A percentile compares a stretch with the other conserved stretches of the same genome.
phyloP scores from a whole-genome alignment of 169 alveolate species.

The Cryptosporidium canis region DNA sequence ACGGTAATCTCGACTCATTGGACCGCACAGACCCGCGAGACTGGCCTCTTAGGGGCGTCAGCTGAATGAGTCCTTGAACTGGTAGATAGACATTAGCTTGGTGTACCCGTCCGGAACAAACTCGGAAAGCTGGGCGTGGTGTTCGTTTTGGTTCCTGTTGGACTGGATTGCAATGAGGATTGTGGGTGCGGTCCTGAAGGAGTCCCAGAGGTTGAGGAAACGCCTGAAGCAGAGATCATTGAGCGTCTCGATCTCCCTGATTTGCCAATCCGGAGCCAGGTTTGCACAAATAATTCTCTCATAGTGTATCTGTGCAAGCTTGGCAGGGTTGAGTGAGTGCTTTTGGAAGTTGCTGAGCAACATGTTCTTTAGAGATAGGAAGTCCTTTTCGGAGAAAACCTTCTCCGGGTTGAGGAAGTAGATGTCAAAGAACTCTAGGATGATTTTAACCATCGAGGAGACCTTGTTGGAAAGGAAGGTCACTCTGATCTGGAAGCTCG shows the following conservation, averaged over 20 bases:
- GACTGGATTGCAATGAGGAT: conserved; percentile 33
- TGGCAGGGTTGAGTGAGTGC: not conserved
- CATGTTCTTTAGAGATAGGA: conserved; percentile 23
- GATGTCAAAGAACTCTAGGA: conserved; percentile 10
- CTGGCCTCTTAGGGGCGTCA: no score
- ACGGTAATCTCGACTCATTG: no score
- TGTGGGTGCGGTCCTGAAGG: conserved; percentile 26
- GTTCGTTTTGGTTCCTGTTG: not conserved
- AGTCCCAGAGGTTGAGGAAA: not conserved
- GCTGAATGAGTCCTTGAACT: conserved; percentile 33
- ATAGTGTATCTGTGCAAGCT: conserved; percentile 5
- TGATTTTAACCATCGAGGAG: not conserved
- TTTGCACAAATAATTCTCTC: conserved; percentile 28
- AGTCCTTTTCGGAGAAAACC: conserved; percentile 19
- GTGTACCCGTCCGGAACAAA: conserved; percentile 43
- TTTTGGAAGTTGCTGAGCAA: conserved; percentile 7
- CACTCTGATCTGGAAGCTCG: conserved; percentile 15
- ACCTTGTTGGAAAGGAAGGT: conserved; percentile 25
- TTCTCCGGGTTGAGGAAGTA: conserved; percentile 23
- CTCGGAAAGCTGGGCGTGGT: not conserved
- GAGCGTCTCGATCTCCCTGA: not conserved
- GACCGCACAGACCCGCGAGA: no score
- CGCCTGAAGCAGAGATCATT: not conserved
- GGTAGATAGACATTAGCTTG: conserved; percentile 26
- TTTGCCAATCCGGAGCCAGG: conserved; percentile 7